Evolutionary conservation across 2,329 filamentous ascomycete species (phyloP).

Genomic region (Calonectria pseudoturangicola): DNA sequence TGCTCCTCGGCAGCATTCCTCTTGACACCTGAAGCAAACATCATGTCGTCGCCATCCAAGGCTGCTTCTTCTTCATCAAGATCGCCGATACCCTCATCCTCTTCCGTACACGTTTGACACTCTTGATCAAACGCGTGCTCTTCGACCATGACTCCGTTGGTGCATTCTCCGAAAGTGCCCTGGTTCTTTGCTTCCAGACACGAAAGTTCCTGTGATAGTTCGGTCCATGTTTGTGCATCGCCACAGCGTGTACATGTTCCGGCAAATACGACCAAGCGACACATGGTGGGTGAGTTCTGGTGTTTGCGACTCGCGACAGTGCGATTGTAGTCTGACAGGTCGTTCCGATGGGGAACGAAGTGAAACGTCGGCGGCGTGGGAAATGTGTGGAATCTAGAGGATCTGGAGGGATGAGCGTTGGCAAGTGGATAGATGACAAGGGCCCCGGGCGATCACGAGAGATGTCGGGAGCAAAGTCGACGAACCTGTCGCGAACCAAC

Average conservation of each 20-base stretch:
- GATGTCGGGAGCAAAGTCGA: constrained; percentile 10
- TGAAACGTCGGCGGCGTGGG: constrained; percentile 2
- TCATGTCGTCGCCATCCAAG: constrained; percentile 10
- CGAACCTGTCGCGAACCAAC: constrained; percentile 26
- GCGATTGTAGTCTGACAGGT: constrained; percentile 17
- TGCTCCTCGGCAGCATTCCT: constrained; percentile 48
- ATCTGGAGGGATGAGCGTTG: constrained; percentile 28
- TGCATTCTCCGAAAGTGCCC: constrained; percentile 66
- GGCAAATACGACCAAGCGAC: constrained; percentile 66
- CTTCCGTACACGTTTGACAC: constrained; percentile 65
- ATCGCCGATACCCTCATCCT: constrained; percentile 65
- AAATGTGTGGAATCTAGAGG: neutral
- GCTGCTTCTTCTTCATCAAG: constrained; percentile 56
- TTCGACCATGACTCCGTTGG: constrained; percentile 63
- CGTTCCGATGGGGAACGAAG: neutral
- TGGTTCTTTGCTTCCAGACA: constrained; percentile 71
- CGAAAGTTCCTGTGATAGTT: constrained; percentile 67
- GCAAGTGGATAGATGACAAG: constrained; percentile 20
- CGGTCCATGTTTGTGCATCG: constrained; percentile 64
- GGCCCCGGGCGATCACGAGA: constrained; percentile 19
- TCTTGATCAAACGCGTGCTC: constrained; percentile 69
- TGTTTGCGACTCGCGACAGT: constrained; percentile 16
- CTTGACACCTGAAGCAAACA: constrained; percentile 44
- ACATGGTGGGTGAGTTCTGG: constrained; percentile 61
- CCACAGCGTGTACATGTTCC: constrained; percentile 67